These are phyloP conservation scores for Anthracocystis walkeri DNA, from an alignment of 1,284 basidiomycete genomes.

Conservation along the genomic window DNA sequence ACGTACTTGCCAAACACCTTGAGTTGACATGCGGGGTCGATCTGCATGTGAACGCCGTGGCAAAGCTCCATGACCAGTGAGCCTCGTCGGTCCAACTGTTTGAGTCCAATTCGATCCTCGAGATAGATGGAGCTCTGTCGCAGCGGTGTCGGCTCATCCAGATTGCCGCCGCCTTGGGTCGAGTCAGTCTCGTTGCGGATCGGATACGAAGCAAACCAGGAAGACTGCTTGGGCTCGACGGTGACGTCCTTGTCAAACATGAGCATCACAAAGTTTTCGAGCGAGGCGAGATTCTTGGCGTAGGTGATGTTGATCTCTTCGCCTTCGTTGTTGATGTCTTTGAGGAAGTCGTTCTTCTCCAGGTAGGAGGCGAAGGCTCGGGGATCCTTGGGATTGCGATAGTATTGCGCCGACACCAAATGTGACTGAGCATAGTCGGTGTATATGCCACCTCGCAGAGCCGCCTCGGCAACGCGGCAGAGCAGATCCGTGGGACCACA, in stretches of 20 bases:
- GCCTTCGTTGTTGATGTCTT: constrained; percentile 70
- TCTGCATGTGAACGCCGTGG: constrained; percentile 64
- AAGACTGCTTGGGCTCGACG: constrained; percentile 63
- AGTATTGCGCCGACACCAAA: constrained; percentile 86
- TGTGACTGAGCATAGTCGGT: constrained; percentile 70
- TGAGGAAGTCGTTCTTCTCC: constrained; percentile 74
- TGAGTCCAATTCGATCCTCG: constrained; percentile 89
- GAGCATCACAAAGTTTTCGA: constrained; percentile 69
- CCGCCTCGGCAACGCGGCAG: constrained; percentile 76
- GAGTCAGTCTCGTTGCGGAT: constrained; percentile 43
- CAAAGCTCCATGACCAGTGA: constrained; percentile 67
- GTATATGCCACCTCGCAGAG: constrained; percentile 82
- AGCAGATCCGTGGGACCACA: constrained; percentile 77
- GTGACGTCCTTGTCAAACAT: constrained; percentile 64
- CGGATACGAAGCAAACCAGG: constrained; percentile 65
- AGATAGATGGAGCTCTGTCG: constrained; percentile 80
- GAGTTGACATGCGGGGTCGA: constrained; percentile 61
- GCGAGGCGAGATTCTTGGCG: constrained; percentile 56
- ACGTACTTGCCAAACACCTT: constrained; percentile 63
- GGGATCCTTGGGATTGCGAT: constrained; percentile 77
- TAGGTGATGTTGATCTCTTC: constrained; percentile 56
- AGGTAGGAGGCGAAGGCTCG: constrained; percentile 80
- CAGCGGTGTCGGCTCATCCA: constrained; percentile 75
- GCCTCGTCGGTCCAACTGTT: constrained; percentile 78
- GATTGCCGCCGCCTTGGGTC: constrained; percentile 1